Evolutionary conservation across 2,329 filamentous ascomycete genomes (phyloP).

Genomic region (Hypocrella siamensis): DNA sequence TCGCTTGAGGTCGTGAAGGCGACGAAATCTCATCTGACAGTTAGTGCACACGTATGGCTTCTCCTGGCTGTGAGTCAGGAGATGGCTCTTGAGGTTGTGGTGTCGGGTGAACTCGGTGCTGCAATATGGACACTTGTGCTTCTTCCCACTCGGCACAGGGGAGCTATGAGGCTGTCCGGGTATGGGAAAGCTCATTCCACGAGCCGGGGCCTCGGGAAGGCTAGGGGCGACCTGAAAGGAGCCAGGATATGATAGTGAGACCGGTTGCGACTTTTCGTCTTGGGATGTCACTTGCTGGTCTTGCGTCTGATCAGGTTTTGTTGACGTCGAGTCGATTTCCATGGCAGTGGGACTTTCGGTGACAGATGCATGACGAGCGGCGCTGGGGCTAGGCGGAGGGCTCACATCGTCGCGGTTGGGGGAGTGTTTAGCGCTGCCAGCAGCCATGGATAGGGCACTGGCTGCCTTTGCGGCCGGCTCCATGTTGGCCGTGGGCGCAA

Average conservation of each 20-base stretch:
- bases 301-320: slow-evolving; percentile 19
- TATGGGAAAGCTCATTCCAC: slow-evolving; percentile 44
- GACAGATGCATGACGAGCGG: slow-evolving; percentile 25
- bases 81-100: slow-evolving; percentile 93
- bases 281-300: slow-evolving; percentile 27
- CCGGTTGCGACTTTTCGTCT: slow-evolving; percentile 33
- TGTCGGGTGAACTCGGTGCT: slow-evolving; percentile 93
- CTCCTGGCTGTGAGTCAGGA: slow-evolving; percentile 94
- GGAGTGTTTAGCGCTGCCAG: slow-evolving; percentile 16
- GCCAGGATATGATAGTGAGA: slow-evolving; percentile 39
- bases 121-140: slow-evolving; percentile 94
- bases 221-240: slow-evolving; percentile 26
- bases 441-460: slow-evolving; percentile 16
- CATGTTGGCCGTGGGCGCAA: slow-evolving; percentile 26
- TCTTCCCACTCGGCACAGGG: slow-evolving; percentile 52
- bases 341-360: slow-evolving; percentile 36
- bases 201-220: slow-evolving; percentile 27
- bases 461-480: slow-evolving; percentile 22
- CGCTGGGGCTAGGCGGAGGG: slow-evolving; percentile 13
- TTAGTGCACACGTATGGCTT: slow-evolving; percentile 91
- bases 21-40: slow-evolving; percentile 84
- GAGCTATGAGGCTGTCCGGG: slow-evolving; percentile 25
- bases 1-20: slow-evolving; percentile 87
- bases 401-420: slow-evolving; percentile 30
- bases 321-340: slow-evolving; percentile 32